Base-by-base conservation (phyloP, 2,329 filamentous ascomycete species). In the Fusarium sp. region DNA sequence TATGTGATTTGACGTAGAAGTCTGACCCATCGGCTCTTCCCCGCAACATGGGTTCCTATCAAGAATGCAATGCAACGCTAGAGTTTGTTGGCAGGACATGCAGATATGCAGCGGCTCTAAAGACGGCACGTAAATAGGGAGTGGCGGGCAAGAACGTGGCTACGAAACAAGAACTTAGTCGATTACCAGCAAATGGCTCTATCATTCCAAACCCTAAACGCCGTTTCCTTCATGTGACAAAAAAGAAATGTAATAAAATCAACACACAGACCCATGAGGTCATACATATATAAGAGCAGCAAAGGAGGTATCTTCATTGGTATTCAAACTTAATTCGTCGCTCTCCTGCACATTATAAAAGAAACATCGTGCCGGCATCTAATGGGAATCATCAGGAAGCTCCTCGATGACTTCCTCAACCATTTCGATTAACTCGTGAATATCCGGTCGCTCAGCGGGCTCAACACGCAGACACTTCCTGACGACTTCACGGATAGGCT, bases 391-490 rank as follows among this genome's bases (percentile, higher is more conserved):
- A 61, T 91, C 89, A 0, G 92, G 91, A 71, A 94, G 80, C 61
- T 87, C 84, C 38, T 88, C 86, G 76, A 97, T 88, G 25, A 94
- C 92, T 20, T 85, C 84, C 81, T 95, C 89, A n/a, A 97, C 91
- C 80, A 96, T 88, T 47, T 84, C 83, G 74, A 97, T 96, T 80
- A 98, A 83, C 82, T 96, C 91, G 76, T 94, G 90, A 66, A 97
- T 92, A 81, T 97, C 93, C 20, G 96, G 96, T 72, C 96, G 86
- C 80, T 98, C 95, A 6, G 88, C 88, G 0, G 95, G 93, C 84
- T 99, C 96, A 33, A 98, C 93, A 75, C 86, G 89, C 78, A 99
- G 84, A 82, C 96, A 99, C 79, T 88, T 91, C 79, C 94, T 87
- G 59, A 99, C 95, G 17, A 99, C 89, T 66, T 97, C 92, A 80